Conservation (phyloP, 305 asterid species). For the Fraxinus greggii region DNA sequence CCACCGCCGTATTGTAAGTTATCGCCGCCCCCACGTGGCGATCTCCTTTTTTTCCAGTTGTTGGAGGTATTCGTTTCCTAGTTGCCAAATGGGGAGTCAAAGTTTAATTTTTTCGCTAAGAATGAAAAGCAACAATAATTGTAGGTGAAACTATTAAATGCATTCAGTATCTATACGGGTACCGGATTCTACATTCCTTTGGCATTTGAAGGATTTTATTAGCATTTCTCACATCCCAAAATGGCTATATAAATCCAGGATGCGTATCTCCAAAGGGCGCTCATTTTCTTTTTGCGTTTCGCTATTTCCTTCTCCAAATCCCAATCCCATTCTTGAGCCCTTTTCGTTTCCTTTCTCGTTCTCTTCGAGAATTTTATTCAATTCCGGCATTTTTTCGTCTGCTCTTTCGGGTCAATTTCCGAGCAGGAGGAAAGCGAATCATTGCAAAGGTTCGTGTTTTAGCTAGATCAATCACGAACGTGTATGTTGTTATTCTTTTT, state of each 20-base stretch:
- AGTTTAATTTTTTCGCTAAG: background rate
- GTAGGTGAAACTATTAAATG: constrained; percentile 27
- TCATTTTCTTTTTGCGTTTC: constrained; percentile 52
- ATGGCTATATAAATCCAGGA: constrained; percentile 60
- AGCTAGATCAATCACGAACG: background rate
- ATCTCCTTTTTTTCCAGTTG: constrained; percentile 1
- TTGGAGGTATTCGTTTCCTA: constrained; percentile 21
- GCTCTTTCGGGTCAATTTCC: constrained; percentile 36
- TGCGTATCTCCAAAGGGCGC: constrained; percentile 60
- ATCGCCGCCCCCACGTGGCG: constrained; percentile 38
- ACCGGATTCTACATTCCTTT: constrained; percentile 34
- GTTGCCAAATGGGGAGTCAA: constrained; percentile 8
- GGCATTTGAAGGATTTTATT: constrained; percentile 9
- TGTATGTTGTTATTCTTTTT: background rate
- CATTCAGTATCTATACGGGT: constrained; percentile 20
- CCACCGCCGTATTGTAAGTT: background rate
- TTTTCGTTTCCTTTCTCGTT: background rate
- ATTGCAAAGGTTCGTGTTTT: constrained; percentile 48
- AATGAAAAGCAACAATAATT: background rate
- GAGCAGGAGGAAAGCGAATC: constrained; percentile 34
- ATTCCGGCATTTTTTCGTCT: constrained; percentile 34
- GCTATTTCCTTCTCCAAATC: constrained; percentile 31
- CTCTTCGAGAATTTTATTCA: constrained; percentile 42
- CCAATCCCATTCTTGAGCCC: constrained; percentile 16
- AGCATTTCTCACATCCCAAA: constrained; percentile 10